Evolutionary conservation across 2,329 filamentous ascomycete species (phyloP).

Genomic region (Cladosporium sp.): DNA sequence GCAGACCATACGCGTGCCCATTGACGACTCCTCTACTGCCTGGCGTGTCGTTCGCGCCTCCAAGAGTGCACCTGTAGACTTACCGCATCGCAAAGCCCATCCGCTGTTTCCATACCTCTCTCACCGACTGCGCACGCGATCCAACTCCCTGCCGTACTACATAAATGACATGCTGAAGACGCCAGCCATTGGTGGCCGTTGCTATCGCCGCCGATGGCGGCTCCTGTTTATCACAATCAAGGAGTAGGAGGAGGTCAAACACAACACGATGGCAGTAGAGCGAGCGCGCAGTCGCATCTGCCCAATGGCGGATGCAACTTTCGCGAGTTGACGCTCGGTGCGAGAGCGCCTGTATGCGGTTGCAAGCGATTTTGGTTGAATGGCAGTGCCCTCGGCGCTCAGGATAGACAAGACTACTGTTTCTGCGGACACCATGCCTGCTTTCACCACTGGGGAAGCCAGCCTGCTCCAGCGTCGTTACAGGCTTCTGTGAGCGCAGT

Average conservation of each 20-base stretch:
- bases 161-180: constrained; percentile 28
- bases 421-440: constrained; percentile 56
- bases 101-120: background rate
- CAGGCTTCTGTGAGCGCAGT: constrained; percentile 14
- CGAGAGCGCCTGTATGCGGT: constrained; percentile 45
- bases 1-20: constrained; percentile 2
- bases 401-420: constrained; percentile 40
- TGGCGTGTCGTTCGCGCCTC: background rate
- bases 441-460: constrained; percentile 40
- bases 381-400: constrained; percentile 13
- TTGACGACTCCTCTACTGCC: constrained; percentile 5
- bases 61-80: constrained; percentile 6
- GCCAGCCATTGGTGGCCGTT: constrained; percentile 26
- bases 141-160: background rate
- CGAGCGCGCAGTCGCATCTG: constrained; percentile 26
- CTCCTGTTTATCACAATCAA: constrained; percentile 12
- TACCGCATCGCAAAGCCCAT: background rate
- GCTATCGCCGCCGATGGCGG: constrained; percentile 31
- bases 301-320: constrained; percentile 53
- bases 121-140: constrained; percentile 3
- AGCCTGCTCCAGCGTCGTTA: constrained; percentile 10
- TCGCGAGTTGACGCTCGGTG: constrained; percentile 43
- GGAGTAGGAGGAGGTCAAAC: constrained; percentile 7
- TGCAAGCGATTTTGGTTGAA: constrained; percentile 51
- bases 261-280: constrained; percentile 4